Base-by-base conservation (phyloP, 495 filamentous ascomycete species). In the Podospora didyma region DNA sequence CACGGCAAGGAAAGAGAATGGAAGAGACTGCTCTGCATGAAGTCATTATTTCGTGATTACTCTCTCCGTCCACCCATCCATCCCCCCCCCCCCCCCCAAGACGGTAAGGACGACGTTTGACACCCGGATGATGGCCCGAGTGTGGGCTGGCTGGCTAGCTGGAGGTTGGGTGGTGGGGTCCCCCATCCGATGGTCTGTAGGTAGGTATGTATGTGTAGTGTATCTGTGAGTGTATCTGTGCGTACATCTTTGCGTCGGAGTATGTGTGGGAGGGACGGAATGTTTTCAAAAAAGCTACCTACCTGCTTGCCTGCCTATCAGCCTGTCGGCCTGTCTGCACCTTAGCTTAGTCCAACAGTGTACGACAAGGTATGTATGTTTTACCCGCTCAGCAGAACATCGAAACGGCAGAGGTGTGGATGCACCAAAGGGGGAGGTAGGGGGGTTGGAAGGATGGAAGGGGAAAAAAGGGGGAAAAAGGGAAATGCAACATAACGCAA, bases 61-160 rank as follows among this genome's bases (percentile, higher is more conserved):
- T 31, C 26, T 31, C 26, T 31, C 26, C 9, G 26, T 31, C 26
- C 9, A 4, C 26, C 26, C 9, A 4, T 9, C 26, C 26, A 31
- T 31, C 26, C 26, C 26, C 26, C 26, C 26, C 26, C 20, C n/a
- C 46, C 46, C 23, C 20, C 17, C 5, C 46, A 22, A 22, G 46
- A 49, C 46, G 46, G 46, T 2, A n/a, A n/a, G n/a, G n/a, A n/a
- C n/a, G n/a, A n/a, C n/a, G n/a, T n/a, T n/a, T n/a, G n/a, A n/a
- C 21, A 22, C 48, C 48, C 48, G 48, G 48, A 51, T 34, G 14
- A 35, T 24, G 26, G 28, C 24, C 48, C 48, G 48, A 26, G 46
- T 17, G 46, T n/a, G 41, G n/a, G n/a, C n/a, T n/a, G n/a, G n/a
- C n/a, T n/a, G n/a, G n/a, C n/a, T n/a, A n/a, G 41, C 16, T n/a